phyloP scores from a whole-genome alignment of 73 alveolate genomes.

The Paramecium biaurelia region DNA sequence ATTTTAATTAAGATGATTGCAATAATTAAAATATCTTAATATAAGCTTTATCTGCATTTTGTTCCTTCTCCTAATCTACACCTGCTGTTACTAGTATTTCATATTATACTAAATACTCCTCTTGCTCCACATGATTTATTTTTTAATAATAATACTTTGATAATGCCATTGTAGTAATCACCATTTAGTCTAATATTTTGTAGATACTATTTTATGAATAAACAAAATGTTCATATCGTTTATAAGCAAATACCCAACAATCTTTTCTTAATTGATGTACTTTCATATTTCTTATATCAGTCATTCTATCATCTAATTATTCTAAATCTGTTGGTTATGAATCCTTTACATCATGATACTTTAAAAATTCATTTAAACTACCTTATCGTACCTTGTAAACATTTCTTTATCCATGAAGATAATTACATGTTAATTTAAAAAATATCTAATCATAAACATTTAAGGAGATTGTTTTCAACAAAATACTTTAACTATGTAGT shows the following conservation, averaged over 20 bases:
- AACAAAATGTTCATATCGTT: background rate
- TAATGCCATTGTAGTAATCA: background rate
- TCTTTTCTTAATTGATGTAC: background rate
- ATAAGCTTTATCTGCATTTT: background rate
- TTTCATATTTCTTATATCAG: background rate
- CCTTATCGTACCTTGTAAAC: background rate
- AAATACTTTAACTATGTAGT: background rate
- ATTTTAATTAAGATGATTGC: background rate
- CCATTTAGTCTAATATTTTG: background rate
- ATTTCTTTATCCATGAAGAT: slow-evolving; percentile 7
- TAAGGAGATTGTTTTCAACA: background rate
- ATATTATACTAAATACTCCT: background rate
- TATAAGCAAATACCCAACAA: background rate
- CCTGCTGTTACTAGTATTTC: background rate
- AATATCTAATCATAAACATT: background rate
- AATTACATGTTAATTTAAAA: background rate
- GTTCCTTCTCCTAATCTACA: background rate
- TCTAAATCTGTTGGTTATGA: background rate
- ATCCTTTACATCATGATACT: background rate
- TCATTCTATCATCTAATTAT: slow-evolving; percentile 7
- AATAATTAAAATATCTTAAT: background rate
- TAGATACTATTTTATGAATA: background rate
- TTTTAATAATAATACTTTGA: background rate
- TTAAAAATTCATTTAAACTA: background rate
- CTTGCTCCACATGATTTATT: background rate